Conservation (phyloP, 2,329 filamentous ascomycete genomes). For the Ophiobolus disseminans region DNA sequence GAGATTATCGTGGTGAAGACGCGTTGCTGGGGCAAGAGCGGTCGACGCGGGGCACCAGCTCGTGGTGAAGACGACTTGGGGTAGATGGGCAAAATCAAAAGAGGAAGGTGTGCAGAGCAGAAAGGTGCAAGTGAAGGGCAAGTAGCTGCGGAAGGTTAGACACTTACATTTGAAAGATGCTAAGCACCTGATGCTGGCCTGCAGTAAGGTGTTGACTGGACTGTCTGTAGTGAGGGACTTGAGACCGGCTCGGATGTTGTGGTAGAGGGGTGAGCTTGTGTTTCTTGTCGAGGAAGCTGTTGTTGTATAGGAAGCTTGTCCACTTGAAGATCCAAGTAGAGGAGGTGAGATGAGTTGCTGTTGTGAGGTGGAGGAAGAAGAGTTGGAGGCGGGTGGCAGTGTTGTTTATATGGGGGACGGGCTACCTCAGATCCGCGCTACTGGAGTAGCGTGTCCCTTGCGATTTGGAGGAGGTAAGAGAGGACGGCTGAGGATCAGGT, state of each 20-base stretch:
- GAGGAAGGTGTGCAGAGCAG: conserved; percentile 2
- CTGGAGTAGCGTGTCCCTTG: background rate
- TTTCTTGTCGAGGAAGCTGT: conserved; percentile 3
- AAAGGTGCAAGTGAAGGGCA: background rate
- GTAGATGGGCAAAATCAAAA: conserved; percentile 1
- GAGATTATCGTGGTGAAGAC: conserved; percentile 18
- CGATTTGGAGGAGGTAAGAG: conserved; percentile 12
- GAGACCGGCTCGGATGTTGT: conserved; percentile 18
- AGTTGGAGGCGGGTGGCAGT: conserved; percentile 7
- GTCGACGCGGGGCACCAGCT: conserved; percentile 4
- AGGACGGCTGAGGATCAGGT: conserved; percentile 2
- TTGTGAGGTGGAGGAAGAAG: conserved; percentile 26
- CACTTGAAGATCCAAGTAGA: conserved; percentile 6
- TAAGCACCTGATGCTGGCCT: conserved; percentile 18
- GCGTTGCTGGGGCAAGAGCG: conserved; percentile 8
- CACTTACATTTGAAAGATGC: conserved; percentile 25
- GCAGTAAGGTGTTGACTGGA: conserved; percentile 23
- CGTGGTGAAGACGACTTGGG: conserved; percentile 10
- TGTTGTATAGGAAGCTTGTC: conserved; percentile 5
- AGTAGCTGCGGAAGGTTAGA: background rate
- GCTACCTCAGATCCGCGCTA: conserved; percentile 2
- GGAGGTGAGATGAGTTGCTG: conserved; percentile 8
- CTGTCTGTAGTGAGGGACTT: conserved; percentile 22
- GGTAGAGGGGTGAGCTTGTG: conserved; percentile 5
- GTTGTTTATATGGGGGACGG: conserved; percentile 21